Percentiles rank a stretch among this genome's conserved stretches.
Evolutionary conservation across 257 asterid species (phyloP).

Genomic region (Solanum appendiculatum): DNA sequence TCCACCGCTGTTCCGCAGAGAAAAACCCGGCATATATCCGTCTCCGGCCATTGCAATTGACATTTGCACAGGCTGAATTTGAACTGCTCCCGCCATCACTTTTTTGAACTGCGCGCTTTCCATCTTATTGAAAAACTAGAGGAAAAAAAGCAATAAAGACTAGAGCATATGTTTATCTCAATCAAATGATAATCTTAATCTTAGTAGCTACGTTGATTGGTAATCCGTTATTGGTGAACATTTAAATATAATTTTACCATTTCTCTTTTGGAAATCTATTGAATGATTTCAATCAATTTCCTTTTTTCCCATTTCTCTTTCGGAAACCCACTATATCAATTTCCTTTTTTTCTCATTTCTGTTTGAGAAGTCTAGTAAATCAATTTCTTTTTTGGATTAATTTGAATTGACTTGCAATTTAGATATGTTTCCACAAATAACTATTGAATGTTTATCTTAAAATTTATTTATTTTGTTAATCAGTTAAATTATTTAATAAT

Average conservation of each 20-base stretch:
- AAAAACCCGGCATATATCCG: too few relatives aligned
- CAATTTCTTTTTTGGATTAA: not conserved
- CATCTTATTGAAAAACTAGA: not conserved
- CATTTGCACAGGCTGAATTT: not conserved
- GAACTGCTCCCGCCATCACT: not conserved
- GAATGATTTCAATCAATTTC: too few relatives aligned
- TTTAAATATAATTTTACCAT: too few relatives aligned
- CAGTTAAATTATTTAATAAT: not conserved
- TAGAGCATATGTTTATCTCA: too few relatives aligned
- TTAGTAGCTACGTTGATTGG: not conserved
- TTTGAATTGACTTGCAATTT: not conserved
- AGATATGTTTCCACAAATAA: not conserved
- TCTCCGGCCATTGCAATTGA: not conserved
- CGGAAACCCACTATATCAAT: too few relatives aligned
- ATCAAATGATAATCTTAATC: not conserved
- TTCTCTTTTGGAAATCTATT: not conserved
- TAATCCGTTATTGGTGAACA: not conserved
- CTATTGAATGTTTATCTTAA: not conserved
- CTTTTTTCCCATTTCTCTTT: too few relatives aligned
- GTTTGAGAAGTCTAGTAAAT: not conserved
- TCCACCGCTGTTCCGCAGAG: conserved; percentile 18
- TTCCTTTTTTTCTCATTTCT: too few relatives aligned
- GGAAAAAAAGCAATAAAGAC: not conserved
- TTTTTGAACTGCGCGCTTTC: not conserved
- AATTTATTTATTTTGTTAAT: not conserved